Base-by-base conservation (phyloP, 2,329 filamentous ascomycete species). In the Bipolaris sorokiniana region DNA sequence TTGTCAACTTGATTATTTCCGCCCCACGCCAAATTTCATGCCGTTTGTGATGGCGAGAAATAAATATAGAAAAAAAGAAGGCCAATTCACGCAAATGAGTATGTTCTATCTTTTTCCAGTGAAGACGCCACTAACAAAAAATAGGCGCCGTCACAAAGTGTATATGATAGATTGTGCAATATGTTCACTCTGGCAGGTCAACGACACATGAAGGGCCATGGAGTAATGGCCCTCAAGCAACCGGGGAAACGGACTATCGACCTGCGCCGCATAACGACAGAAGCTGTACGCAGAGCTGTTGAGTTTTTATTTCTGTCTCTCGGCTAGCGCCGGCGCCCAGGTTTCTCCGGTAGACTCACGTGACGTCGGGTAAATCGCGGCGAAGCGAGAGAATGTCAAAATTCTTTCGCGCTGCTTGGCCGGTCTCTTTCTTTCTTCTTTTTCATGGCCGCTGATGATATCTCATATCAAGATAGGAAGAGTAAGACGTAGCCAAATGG, bases 261-360 rank as follows among this genome's bases (percentile, higher is more conserved):
- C 68, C 70, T 69, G 87, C 87, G 89, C 90, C 89, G 89, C 90
- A 92, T 88, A 82, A 91, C 84, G 86, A 84, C 80, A 80, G 82
- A 85, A 86, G 79, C 74, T 42, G 55, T 62, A 31, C 56, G 15
- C 48, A 61, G 56, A 44, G 22, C 6, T 16, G 59, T 28, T 48
- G 58, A 62, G 58, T 54, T 67, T 73, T 73, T 72, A 59, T 70
- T 36, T 52, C 34, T 20, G 34, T 3, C 16, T 9, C 2, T 2
- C 2, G 26, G 22, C 49, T 59, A 57, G 45, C 58, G 51, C 23
- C 47, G 46, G 49, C 10, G 16, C 6, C 9, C 31, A 3, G 37
- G 50, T 54, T 57, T 54, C 45, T 49, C 55, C 50, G 51, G 22
- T 15, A 15, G 5, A 26, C 23, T 31, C 54, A 56, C 54, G 51